Percentiles rank a stretch among this genome's conserved stretches.
Conservation (phyloP, 441 rosid species). For the Euphorbia celastroides region DNA sequence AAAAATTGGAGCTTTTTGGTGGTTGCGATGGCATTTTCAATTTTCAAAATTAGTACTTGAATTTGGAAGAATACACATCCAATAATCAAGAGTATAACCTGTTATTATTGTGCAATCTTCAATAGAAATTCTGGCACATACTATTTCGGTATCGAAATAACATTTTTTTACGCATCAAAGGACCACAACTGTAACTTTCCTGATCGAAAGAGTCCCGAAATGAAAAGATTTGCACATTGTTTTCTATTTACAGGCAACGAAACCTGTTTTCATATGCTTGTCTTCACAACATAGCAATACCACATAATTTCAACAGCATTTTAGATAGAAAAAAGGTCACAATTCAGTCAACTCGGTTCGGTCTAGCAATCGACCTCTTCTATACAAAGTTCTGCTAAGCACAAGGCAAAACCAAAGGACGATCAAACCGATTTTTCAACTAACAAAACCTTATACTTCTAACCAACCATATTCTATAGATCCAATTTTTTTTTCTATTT, state of each 20-base stretch:
- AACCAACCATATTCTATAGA: slow-evolving; percentile 20
- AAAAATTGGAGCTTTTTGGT: slow-evolving; percentile 20
- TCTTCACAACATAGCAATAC: too few relatives aligned
- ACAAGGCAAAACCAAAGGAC: slow-evolving; percentile 23
- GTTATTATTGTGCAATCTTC: too few relatives aligned
- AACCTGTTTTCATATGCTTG: too few relatives aligned
- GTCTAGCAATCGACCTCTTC: slow-evolving; percentile 22
- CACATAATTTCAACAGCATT: slow-evolving; percentile 2
- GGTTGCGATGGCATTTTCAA: slow-evolving; percentile 18
- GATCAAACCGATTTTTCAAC: slow-evolving; percentile 13
- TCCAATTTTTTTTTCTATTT: slow-evolving; percentile 10
- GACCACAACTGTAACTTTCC: too few relatives aligned
- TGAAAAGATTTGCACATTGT: too few relatives aligned
- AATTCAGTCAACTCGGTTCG: too few relatives aligned
- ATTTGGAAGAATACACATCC: slow-evolving; percentile 2
- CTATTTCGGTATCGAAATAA: too few relatives aligned
- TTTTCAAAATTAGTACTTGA: background rate
- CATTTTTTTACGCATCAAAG: too few relatives aligned
- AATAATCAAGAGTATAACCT: too few relatives aligned
- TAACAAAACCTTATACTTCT: slow-evolving; percentile 10
- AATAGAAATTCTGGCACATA: too few relatives aligned
- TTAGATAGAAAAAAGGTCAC: background rate
- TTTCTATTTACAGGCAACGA: too few relatives aligned
- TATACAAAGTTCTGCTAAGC: slow-evolving; percentile 27
- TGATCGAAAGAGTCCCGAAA: too few relatives aligned